These are phyloP conservation scores for Corymbia calophylla DNA, from an alignment of 441 rosid genomes.

Conservation along the genomic window DNA sequence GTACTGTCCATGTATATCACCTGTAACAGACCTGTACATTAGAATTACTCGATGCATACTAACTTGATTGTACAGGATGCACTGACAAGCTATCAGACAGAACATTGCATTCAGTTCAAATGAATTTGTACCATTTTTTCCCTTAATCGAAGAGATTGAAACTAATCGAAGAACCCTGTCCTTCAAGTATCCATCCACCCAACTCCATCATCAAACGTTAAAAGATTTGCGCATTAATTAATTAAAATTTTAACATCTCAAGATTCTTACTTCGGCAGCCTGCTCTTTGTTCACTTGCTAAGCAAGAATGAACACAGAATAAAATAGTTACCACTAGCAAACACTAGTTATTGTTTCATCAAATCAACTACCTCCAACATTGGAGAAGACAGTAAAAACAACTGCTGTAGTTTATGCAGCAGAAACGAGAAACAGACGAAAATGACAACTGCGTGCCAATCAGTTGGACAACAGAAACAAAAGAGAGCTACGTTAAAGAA, in stretches of 20 bases:
- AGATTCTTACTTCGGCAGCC: background rate
- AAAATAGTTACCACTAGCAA: background rate
- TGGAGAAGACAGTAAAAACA: background rate
- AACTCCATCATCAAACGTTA: background rate
- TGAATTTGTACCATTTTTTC: background rate
- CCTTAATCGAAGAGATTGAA: background rate
- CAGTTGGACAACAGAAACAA: background rate
- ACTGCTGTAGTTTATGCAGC: background rate
- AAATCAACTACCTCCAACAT: background rate
- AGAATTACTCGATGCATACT: background rate
- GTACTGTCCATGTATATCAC: constrained; percentile 97
- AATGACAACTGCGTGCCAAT: background rate
- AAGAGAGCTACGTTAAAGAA: background rate
- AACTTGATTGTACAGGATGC: background rate
- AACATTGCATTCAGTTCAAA: background rate
- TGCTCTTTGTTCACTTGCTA: background rate
- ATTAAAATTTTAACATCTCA: background rate
- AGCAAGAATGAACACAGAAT: background rate
- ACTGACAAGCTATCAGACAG: background rate
- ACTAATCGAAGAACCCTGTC: background rate
- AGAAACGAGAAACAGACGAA: background rate
- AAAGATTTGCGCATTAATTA: background rate
- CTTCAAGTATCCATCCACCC: background rate
- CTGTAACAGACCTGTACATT: constrained; percentile 27
- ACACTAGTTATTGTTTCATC: background rate